phyloP scores from a whole-genome alignment of 2,329 filamentous ascomycete genomes.

The Epichloe uncinata region DNA sequence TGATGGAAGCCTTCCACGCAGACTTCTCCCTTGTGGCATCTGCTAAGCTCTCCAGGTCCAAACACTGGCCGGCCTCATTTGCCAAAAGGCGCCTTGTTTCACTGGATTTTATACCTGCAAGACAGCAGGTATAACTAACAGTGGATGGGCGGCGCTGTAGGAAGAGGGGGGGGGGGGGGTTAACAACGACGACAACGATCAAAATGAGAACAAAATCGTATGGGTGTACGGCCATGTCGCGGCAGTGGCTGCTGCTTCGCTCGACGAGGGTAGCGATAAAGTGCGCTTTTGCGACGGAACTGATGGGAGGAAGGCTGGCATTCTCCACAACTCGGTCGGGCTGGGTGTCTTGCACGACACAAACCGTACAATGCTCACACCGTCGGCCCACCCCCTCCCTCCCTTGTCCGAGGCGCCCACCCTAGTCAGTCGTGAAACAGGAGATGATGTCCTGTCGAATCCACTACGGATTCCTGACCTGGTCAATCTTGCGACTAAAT shows the following conservation, averaged over 20 bases:
- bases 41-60: neutral
- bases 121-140: neutral
- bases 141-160: neutral
- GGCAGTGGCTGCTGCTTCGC: neutral
- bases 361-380: neutral
- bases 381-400: constrained; percentile 4
- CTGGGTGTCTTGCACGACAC: constrained; percentile 1
- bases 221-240: neutral
- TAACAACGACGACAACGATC: neutral
- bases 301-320: neutral
- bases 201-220: neutral
- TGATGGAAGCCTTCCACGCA: neutral
- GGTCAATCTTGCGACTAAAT: constrained; percentile 10
- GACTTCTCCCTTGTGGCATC: neutral
- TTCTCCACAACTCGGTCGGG: neutral
- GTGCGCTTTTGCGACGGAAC: neutral
- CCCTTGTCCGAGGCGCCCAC: constrained; percentile 7
- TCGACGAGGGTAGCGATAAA: neutral
- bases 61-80: neutral
- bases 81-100: neutral
- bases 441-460: constrained; percentile 8
- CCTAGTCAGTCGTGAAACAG: constrained; percentile 12
- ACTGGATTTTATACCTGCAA: neutral
- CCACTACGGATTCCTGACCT: constrained; percentile 9
- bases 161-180: neutral